Conservation (phyloP, 306 rosid species). For the Begonia fuchsioides region DNA sequence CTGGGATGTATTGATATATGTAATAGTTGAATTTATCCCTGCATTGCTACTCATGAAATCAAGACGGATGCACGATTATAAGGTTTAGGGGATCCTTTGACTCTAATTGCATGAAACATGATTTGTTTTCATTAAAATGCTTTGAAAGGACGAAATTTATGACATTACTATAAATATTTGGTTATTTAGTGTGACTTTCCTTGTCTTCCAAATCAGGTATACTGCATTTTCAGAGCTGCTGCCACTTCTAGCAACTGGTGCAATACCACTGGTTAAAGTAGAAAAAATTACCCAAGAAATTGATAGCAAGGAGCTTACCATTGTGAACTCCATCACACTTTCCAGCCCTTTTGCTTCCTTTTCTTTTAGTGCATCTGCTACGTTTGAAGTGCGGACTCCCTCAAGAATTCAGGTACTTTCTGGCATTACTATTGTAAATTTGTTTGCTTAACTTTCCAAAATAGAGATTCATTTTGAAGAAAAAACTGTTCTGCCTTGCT, state of each 20-base stretch:
- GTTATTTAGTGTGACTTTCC: background rate
- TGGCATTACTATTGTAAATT: too few relatives aligned
- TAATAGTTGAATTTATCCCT: too few relatives aligned
- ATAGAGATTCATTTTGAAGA: too few relatives aligned
- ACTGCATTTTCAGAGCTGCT: constrained; percentile 83
- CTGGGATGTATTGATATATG: too few relatives aligned
- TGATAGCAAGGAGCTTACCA: constrained; percentile 31
- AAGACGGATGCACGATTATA: too few relatives aligned
- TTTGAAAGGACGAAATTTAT: too few relatives aligned
- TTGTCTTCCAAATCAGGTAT: constrained; percentile 36
- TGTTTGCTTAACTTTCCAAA: too few relatives aligned
- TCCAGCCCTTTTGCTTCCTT: constrained; percentile 54
- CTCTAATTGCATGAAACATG: background rate
- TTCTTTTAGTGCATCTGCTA: constrained; percentile 76
- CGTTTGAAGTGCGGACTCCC: constrained; percentile 82
- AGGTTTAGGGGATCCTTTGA: background rate
- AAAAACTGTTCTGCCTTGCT: too few relatives aligned
- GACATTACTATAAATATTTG: too few relatives aligned
- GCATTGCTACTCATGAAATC: too few relatives aligned
- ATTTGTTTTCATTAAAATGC: too few relatives aligned
- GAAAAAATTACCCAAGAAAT: constrained; percentile 62
- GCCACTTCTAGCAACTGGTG: constrained; percentile 81
- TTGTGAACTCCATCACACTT: constrained; percentile 52
- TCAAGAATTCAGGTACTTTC: constrained; percentile 71
- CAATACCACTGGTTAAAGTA: constrained; percentile 62